Evolutionary conservation across 768 basidiomycete genomes (phyloP).

Genomic region (Glaciozyma antarctica): DNA sequence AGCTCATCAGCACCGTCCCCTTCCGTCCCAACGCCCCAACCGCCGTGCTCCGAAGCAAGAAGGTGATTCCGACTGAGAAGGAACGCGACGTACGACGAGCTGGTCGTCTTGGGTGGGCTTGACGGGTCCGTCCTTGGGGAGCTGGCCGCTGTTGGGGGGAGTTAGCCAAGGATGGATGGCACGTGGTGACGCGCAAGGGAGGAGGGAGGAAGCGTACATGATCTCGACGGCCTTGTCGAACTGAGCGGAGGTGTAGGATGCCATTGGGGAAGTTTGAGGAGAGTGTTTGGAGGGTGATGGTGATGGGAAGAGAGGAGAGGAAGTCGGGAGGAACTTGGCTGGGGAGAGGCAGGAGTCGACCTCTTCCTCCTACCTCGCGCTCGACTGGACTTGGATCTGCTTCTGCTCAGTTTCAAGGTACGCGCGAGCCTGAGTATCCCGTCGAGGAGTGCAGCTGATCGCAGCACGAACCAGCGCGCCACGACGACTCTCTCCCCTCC

Average conservation of each 20-base stretch:
- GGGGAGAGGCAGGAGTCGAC: no score
- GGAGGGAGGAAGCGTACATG: slow-evolving; percentile 34
- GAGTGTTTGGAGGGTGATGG: not conserved
- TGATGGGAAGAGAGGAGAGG: not conserved
- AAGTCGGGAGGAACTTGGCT: no score
- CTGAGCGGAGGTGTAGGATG: slow-evolving; percentile 47
- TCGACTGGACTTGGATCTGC: no score
- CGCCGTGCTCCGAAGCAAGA: not conserved
- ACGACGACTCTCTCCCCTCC: no score
- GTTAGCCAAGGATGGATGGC: not conserved
- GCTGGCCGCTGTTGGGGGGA: slow-evolving; percentile 13
- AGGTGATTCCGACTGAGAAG: not conserved
- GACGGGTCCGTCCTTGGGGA: slow-evolving; percentile 59
- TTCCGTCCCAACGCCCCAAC: not conserved
- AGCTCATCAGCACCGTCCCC: not conserved
- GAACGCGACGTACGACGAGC: slow-evolving; percentile 55
- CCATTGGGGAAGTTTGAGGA: slow-evolving; percentile 3
- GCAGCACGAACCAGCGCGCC: no score
- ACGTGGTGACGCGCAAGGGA: not conserved
- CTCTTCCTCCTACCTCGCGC: no score
- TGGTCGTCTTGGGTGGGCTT: slow-evolving; percentile 63
- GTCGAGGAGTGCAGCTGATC: no score
- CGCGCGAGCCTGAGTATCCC: no score
- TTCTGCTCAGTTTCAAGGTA: no score
- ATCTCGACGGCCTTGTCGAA: slow-evolving; percentile 67